Percentiles rank a stretch among this genome's conserved stretches.
Conservation (phyloP, 1,139 yeast species). For the Lodderomyces elongisporus region DNA sequence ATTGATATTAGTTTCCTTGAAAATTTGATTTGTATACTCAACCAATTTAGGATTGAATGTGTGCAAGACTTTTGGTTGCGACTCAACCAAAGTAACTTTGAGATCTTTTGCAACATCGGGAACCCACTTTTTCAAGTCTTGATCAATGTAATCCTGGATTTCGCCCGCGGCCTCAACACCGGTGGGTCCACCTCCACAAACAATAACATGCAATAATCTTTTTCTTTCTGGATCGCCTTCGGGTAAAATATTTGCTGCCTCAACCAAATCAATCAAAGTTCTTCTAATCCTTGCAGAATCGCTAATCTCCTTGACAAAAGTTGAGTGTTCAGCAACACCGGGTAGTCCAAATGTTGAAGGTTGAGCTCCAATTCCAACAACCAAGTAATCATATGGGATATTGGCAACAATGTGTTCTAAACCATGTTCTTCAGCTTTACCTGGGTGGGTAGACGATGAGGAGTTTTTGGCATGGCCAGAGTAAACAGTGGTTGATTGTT, state of each 20-base stretch:
- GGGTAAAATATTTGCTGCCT: conserved; percentile 73
- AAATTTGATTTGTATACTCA: conserved; percentile 75
- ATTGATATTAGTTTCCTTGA: conserved; percentile 71
- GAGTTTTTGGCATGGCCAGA: conserved; percentile 50
- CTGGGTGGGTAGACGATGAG: conserved; percentile 28
- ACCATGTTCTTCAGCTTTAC: conserved; percentile 39
- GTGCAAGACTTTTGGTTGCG: conserved; percentile 82
- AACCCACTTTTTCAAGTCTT: conserved; percentile 82
- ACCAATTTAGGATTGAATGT: conserved; percentile 81
- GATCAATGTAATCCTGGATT: conserved; percentile 86
- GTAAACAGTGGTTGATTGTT: conserved; percentile 43
- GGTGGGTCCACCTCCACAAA: conserved; percentile 95
- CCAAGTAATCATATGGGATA: conserved; percentile 68
- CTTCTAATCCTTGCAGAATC: conserved; percentile 75
- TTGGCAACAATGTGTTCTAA: conserved; percentile 41
- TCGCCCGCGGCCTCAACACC: conserved; percentile 97
- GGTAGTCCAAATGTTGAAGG: conserved; percentile 90
- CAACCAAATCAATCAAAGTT: conserved; percentile 72
- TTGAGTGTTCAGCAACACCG: conserved; percentile 82
- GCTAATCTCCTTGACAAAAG: conserved; percentile 78
- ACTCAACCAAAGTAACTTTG: conserved; percentile 80
- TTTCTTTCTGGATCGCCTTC: conserved; percentile 70
- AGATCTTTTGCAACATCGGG: conserved; percentile 80
- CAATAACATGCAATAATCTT: conserved; percentile 74
- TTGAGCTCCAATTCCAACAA: conserved; percentile 86